These are phyloP conservation scores for Debaryomyces prosopidis DNA, from an alignment of 805 yeast genomes.

Conservation along the genomic window DNA sequence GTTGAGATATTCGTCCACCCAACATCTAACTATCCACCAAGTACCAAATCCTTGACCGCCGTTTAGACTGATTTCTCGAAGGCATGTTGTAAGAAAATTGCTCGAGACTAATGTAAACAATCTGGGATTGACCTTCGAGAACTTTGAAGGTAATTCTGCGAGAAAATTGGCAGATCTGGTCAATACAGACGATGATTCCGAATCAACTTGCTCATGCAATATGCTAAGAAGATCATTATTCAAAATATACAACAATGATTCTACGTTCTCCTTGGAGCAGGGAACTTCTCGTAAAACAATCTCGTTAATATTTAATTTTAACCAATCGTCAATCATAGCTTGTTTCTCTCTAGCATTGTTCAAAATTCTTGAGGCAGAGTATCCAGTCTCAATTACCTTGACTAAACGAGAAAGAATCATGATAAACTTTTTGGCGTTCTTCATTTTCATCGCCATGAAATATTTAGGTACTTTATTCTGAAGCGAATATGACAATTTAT, in stretches of 20 bases:
- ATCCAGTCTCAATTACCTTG: constrained; percentile 54
- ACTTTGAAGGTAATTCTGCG: constrained; percentile 45
- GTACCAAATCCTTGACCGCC: constrained; percentile 64
- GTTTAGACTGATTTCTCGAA: constrained; percentile 60
- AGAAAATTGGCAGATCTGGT: constrained; percentile 24
- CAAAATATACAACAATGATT: constrained; percentile 32
- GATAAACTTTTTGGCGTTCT: constrained; percentile 54
- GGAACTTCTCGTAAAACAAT: constrained; percentile 53
- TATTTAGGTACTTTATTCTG: constrained; percentile 47
- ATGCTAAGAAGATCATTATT: constrained; percentile 33
- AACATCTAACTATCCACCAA: constrained; percentile 77
- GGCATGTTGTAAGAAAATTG: constrained; percentile 55
- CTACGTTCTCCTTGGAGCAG: constrained; percentile 38
- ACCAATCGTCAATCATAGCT: constrained; percentile 62
- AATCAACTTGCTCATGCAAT: constrained; percentile 1
- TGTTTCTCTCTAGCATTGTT: constrained; percentile 42
- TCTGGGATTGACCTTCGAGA: constrained; percentile 54
- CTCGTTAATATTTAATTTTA: constrained; percentile 46
- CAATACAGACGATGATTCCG: constrained; percentile 25
- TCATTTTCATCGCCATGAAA: constrained; percentile 52
- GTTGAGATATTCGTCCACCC: constrained; percentile 72
- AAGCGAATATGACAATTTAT: constrained; percentile 41
- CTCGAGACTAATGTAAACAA: constrained; percentile 54
- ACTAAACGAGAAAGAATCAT: constrained; percentile 54
- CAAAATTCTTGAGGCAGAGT: constrained; percentile 48